Evolutionary conservation across 192 early-diverging fungal species (phyloP), one percentile per base, ranked within the genome.

Genomic region (Allomyces arbusculus): DNA sequence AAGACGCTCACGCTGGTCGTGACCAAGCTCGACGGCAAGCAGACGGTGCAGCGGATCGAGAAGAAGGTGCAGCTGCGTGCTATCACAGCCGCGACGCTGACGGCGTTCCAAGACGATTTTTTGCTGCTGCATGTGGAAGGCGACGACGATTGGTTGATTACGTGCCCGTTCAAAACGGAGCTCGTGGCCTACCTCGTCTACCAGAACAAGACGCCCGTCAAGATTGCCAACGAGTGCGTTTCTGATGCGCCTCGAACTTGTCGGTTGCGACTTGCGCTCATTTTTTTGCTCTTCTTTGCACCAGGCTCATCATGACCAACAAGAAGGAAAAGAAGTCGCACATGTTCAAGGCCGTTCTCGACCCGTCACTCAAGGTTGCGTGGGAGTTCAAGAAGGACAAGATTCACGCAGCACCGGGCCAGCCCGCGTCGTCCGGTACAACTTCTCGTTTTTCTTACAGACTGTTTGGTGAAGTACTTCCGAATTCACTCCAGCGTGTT

Each of bases 81-180:
- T 1, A 76, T 90, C 66, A 78, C 72, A 11, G 70, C 78, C 23
- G 73, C 85, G 23, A 84, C 84, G 61, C 77, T 87, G 63, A 88
- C 88, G 14, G 81, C 81, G 45, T 76, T 82, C 63, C 75, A 81
- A 63, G 88, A 90, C 70, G 86, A 84, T 64, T 90, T 87, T 86
- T 73, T 83, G 24, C 75, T 89, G 63, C 55, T 86, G 10, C 82
- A 86, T 64, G 62, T 84, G 10, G 72, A 83, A 62, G 78, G 76
- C 58, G 76, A 82, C 24, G 77, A 77, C 12, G 88, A 88, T 66
- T 70, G 82, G 50, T 72, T 90, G 23, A 63, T 87, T 12, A 80
- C 81, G 64, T 84, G 83, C 66, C 66, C 68, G 61, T 80, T 88
- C 68, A 90, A 90, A 74, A 90, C 87, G 4, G 88, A 90, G 70